These are phyloP conservation scores for Neurospora sp. DNA, from an alignment of 495 filamentous ascomycete species.

Conservation along the genomic window DNA sequence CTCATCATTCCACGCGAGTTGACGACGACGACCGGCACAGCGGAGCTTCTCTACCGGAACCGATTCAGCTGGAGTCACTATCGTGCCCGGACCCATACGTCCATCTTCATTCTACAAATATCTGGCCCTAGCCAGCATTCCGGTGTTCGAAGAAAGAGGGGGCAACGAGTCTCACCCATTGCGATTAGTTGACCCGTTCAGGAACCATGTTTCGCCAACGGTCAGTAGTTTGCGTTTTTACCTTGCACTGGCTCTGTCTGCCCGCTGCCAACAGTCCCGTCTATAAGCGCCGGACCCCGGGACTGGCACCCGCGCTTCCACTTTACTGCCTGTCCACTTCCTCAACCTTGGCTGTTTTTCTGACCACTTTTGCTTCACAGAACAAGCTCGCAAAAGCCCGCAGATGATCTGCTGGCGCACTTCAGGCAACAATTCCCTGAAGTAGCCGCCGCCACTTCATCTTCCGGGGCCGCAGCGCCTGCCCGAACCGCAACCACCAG, in stretches of 20 bases:
- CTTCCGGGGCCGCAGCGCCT: constrained; percentile 21
- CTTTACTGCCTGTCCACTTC: not conserved
- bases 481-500: constrained; percentile 27
- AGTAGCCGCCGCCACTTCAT: constrained; percentile 33
- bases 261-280: not conserved
- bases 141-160: not conserved
- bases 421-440: constrained; percentile 76
- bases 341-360: constrained; percentile 5
- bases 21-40: not conserved
- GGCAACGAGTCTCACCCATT: not conserved
- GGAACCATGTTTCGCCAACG: constrained; percentile 30
- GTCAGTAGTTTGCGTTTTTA: constrained; percentile 11
- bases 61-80: not conserved
- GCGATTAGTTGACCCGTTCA: not conserved
- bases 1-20: not conserved
- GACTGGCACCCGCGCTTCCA: not conserved
- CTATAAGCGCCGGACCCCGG: not conserved
- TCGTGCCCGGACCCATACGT: not conserved
- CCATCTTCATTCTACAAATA: not conserved
- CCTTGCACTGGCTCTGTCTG: not conserved
- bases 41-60: not conserved
- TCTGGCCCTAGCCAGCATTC: not conserved
- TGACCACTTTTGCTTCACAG: constrained; percentile 35
- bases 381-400: constrained; percentile 78
- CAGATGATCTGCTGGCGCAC: constrained; percentile 69